Evolutionary conservation across 306 rosid species (phyloP).

Genomic region (Quercus engelmannii): DNA sequence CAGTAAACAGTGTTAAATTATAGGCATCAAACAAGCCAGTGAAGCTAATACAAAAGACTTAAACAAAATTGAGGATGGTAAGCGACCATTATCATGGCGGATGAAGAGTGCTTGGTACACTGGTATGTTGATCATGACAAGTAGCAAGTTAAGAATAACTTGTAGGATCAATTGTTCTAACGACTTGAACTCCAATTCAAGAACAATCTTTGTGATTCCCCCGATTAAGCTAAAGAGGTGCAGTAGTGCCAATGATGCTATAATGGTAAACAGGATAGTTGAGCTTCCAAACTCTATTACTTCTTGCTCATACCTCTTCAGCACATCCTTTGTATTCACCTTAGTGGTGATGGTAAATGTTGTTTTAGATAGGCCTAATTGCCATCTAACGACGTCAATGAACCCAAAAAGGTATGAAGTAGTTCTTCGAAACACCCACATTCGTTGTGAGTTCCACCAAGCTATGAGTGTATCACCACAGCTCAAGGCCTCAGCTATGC

Average conservation of each 20-base stretch:
- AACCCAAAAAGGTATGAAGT: slow-evolving; percentile 51
- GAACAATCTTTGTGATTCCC: slow-evolving; percentile 33
- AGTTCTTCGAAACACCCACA: slow-evolving; percentile 43
- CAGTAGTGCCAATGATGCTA: slow-evolving; percentile 54
- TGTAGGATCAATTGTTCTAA: slow-evolving; percentile 22
- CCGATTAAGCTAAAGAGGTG: slow-evolving; percentile 39
- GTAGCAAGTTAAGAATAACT: slow-evolving; percentile 14
- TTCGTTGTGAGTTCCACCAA: slow-evolving; percentile 71
- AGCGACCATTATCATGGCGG: slow-evolving; percentile 47
- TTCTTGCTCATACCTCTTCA: slow-evolving; percentile 46
- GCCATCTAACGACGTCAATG: slow-evolving; percentile 37
- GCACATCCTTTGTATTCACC: slow-evolving; percentile 37
- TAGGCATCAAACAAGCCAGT: slow-evolving; percentile 18
- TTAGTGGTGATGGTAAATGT: slow-evolving; percentile 46
- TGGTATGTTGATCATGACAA: slow-evolving; percentile 19
- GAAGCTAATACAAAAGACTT: slow-evolving; percentile 43
- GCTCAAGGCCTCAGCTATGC: slow-evolving; percentile 40
- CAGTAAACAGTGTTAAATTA: not conserved
- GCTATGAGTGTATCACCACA: slow-evolving; percentile 39
- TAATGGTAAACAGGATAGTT: slow-evolving; percentile 32
- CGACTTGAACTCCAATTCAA: not conserved
- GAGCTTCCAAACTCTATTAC: slow-evolving; percentile 65
- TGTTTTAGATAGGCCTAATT: slow-evolving; percentile 52
- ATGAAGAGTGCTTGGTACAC: slow-evolving; percentile 56
- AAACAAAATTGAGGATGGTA: slow-evolving; percentile 40